Evolutionary conservation across 192 early-diverging fungal species (phyloP).

Genomic region (Coemansia erecta): DNA sequence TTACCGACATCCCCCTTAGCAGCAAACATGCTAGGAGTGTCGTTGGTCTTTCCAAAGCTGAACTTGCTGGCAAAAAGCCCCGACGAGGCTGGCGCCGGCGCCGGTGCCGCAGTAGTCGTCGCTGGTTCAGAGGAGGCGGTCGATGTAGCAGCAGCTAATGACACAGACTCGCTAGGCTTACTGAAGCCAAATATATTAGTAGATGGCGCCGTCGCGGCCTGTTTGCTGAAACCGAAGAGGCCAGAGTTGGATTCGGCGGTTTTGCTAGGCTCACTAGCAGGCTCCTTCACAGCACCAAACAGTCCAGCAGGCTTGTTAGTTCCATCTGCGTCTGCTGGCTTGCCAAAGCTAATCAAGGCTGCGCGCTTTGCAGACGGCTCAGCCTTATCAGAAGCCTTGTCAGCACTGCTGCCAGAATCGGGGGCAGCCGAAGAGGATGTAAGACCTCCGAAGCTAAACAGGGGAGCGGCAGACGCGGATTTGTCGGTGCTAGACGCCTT

Average conservation of each 20-base stretch:
- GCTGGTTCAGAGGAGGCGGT: no score
- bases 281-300: no score
- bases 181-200: slow-evolving; percentile 3
- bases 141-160: background rate
- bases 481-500: background rate
- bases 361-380: slow-evolving; percentile 1
- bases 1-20: background rate
- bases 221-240: no score
- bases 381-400: background rate
- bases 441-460: background rate
- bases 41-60: slow-evolving; percentile 8
- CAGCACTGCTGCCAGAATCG: background rate
- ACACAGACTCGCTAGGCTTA: background rate
- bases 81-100: background rate
- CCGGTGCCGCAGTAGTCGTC: no score
- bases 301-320: no score
- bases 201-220: background rate
- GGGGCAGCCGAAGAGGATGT: background rate
- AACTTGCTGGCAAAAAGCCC: background rate
- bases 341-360: slow-evolving; percentile 3
- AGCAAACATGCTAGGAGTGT: background rate
- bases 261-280: no score
- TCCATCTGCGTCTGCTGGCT: background rate
- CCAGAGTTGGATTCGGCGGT: background rate
- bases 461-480: background rate